Conservation (phyloP, 1,284 basidiomycete genomes). For the Papiliotrema laurentii region DNA sequence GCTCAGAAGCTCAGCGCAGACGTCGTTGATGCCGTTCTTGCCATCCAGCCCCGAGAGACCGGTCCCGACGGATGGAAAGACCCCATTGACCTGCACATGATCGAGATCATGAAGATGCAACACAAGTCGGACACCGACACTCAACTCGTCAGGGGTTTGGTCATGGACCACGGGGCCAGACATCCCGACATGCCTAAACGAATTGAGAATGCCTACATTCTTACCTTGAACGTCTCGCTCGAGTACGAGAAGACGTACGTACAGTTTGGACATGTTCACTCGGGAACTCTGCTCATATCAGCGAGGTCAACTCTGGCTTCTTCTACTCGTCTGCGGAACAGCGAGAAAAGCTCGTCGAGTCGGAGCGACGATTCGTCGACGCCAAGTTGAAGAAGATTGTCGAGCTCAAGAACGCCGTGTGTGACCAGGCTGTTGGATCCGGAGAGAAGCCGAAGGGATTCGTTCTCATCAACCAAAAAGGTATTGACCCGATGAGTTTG, state of each 20-base stretch:
- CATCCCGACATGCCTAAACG: constrained; percentile 99
- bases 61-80: constrained; percentile 61
- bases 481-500: constrained; percentile 95
- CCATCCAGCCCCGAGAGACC: constrained; percentile 71
- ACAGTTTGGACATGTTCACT: no score
- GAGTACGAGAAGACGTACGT: constrained; percentile 99
- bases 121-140: constrained; percentile 97
- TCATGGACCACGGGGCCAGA: constrained; percentile 84
- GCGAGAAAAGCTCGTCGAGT: constrained; percentile 97
- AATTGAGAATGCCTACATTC: constrained; percentile 91
- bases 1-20: constrained; percentile 84
- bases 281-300: constrained; percentile 41
- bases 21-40: constrained; percentile 90
- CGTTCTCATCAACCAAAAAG: constrained; percentile 98
- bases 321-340: constrained; percentile 99
- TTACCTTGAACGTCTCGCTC: constrained; percentile 95
- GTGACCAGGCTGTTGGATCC: constrained; percentile 77
- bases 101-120: constrained; percentile 99
- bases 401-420: constrained; percentile 93
- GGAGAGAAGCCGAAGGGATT: constrained; percentile 69
- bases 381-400: constrained; percentile 95
- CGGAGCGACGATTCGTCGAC: constrained; percentile 91
- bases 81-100: constrained; percentile 98
- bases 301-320: constrained; percentile 99
- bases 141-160: constrained; percentile 90